Conservation (phyloP, 192 early-diverging fungal genomes). For the Dissophora ornata region DNA sequence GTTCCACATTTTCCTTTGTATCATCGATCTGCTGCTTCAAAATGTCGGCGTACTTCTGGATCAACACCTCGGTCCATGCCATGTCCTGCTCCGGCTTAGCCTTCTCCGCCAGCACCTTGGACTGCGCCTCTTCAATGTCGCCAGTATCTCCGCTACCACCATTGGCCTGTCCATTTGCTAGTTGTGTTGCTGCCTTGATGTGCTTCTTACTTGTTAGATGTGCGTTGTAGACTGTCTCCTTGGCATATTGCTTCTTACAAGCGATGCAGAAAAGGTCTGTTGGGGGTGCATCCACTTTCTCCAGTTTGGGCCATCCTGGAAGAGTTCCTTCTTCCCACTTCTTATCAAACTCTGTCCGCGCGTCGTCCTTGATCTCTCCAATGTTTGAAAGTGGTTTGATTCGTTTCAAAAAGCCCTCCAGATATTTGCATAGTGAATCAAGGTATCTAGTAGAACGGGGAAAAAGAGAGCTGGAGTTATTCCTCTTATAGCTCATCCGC, state of each 20-base stretch:
- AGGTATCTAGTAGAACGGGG: constrained; percentile 65
- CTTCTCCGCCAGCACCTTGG: constrained; percentile 56
- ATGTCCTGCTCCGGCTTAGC: constrained; percentile 66
- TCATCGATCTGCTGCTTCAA: constrained; percentile 74
- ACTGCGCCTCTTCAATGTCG: constrained; percentile 30
- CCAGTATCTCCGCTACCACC: constrained; percentile 10
- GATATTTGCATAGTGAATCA: constrained; percentile 68
- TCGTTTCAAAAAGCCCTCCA: constrained; percentile 78
- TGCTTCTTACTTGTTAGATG: constrained; percentile 95
- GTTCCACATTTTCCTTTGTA: constrained; percentile 87
- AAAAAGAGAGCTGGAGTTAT: background rate
- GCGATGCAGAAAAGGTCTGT: constrained; percentile 78
- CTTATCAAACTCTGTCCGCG: constrained; percentile 66
- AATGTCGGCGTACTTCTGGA: constrained; percentile 69
- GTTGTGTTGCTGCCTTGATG: constrained; percentile 76
- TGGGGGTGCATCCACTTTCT: constrained; percentile 48
- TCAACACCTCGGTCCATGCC: constrained; percentile 71
- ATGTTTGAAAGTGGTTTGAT: constrained; percentile 84
- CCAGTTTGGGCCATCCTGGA: constrained; percentile 70
- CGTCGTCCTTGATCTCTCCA: constrained; percentile 59
- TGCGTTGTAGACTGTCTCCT: constrained; percentile 84
- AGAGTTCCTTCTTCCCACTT: constrained; percentile 69
- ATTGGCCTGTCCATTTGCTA: constrained; percentile 49
- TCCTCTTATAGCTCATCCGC: no score
- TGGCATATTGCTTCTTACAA: constrained; percentile 84